phyloP scores from a whole-genome alignment of 768 basidiomycete genomes.

The Leccinum obscurum region DNA sequence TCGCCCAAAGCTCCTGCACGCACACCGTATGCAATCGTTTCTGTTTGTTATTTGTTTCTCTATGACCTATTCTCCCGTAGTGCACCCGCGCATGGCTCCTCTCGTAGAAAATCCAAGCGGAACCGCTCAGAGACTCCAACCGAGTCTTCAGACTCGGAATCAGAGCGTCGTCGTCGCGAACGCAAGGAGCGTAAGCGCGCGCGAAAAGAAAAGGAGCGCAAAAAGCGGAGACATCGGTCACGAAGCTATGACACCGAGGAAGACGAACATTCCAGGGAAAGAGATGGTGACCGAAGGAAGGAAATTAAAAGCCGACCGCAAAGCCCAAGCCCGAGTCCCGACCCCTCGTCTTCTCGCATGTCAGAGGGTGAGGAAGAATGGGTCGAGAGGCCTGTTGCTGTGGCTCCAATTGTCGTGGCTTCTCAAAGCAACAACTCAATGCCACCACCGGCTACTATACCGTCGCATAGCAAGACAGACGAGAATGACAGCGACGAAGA shows the following conservation, averaged over 20 bases:
- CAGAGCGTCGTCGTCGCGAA: slow-evolving; percentile 56
- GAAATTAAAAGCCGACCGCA: slow-evolving; percentile 36
- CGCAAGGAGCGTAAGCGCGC: slow-evolving; percentile 61
- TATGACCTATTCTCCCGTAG: slow-evolving; percentile 35
- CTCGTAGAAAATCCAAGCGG: slow-evolving; percentile 62
- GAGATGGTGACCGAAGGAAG: slow-evolving; percentile 29
- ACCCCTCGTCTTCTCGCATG: slow-evolving; percentile 27
- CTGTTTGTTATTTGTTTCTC: not conserved
- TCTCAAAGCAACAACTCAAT: slow-evolving; percentile 23
- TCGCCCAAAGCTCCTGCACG: slow-evolving; percentile 73
- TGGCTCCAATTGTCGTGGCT: slow-evolving; percentile 28
- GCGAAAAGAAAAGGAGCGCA: slow-evolving; percentile 48
- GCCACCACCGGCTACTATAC: slow-evolving; percentile 26
- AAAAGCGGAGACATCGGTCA: slow-evolving; percentile 37
- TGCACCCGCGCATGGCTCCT: slow-evolving; percentile 52
- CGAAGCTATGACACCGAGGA: slow-evolving; percentile 37
- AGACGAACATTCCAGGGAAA: slow-evolving; percentile 33
- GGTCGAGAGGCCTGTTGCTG: slow-evolving; percentile 56
- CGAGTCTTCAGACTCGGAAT: slow-evolving; percentile 50
- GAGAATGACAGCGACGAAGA: slow-evolving; percentile 41
- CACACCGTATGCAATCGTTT: slow-evolving; percentile 43
- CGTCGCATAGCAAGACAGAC: slow-evolving; percentile 19
- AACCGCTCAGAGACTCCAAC: slow-evolving; percentile 47
- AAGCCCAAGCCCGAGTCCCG: slow-evolving; percentile 34
- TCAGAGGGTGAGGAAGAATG: slow-evolving; percentile 60